Conservation (phyloP, 306 rosid genomes). For the Lablab purpureus region DNA sequence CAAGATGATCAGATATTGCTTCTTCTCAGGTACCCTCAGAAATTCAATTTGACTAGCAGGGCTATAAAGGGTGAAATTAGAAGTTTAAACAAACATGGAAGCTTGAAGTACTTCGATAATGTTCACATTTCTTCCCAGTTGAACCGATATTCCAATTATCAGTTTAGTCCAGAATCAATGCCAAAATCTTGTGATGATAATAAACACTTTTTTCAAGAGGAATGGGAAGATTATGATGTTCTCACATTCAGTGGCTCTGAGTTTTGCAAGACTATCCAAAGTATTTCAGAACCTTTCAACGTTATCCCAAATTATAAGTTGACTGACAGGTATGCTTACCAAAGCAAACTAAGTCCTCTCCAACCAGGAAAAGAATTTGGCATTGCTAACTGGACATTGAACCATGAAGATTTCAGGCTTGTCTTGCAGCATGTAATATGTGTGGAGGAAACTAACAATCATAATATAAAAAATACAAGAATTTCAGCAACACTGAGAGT, state of each 20-base stretch:
- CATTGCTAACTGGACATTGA: background rate
- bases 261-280: slow-evolving; percentile 21
- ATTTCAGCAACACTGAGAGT: slow-evolving; percentile 19
- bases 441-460: background rate
- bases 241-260: slow-evolving; percentile 19
- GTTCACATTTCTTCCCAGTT: slow-evolving; percentile 39
- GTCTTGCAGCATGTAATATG: slow-evolving; percentile 28
- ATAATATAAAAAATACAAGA: background rate
- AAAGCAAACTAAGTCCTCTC: background rate
- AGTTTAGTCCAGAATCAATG: slow-evolving; percentile 37
- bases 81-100: slow-evolving; percentile 26
- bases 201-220: background rate
- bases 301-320: background rate
- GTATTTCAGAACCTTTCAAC: slow-evolving; percentile 3
- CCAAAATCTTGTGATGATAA: slow-evolving; percentile 32
- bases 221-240: background rate
- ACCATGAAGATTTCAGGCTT: slow-evolving; percentile 21
- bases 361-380: background rate
- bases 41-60: slow-evolving; percentile 37
- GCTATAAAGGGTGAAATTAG: slow-evolving; percentile 37
- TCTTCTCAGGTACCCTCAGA: slow-evolving; percentile 32
- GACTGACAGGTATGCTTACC: too few species aligned
- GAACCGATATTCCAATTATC: slow-evolving; percentile 3
- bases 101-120: slow-evolving; percentile 21
- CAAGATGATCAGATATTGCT: slow-evolving; percentile 41